Evolutionary conservation across 768 basidiomycete genomes (phyloP).

Genomic region (Obba rivulosa): DNA sequence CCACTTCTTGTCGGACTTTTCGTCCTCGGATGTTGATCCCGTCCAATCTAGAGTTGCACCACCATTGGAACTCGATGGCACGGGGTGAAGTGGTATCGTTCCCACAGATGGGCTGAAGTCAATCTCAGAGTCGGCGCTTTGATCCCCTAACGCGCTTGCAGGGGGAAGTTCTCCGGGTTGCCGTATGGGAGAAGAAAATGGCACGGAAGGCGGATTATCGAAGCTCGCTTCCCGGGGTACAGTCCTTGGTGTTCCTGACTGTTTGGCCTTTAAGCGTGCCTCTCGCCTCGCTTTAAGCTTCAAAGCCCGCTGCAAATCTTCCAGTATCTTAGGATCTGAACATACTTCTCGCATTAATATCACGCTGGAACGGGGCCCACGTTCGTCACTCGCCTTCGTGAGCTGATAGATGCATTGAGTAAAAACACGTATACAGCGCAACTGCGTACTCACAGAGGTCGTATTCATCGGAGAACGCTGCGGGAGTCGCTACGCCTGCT

Average conservation of each 20-base stretch:
- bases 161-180: constrained; percentile 6
- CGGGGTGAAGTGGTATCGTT: constrained; percentile 46
- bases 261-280: constrained; percentile 43
- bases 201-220: neutral
- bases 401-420: constrained; percentile 36
- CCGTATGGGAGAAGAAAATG: constrained; percentile 21
- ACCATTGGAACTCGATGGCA: constrained; percentile 64
- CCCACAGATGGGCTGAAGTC: constrained; percentile 69
- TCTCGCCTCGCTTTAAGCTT: constrained; percentile 71
- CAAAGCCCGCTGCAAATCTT: constrained; percentile 74
- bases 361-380: neutral
- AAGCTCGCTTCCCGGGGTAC: too few species aligned
- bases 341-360: constrained; percentile 2
- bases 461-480: constrained; percentile 66
- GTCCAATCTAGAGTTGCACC: constrained; percentile 74
- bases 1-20: constrained; percentile 59
- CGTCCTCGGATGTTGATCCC: constrained; percentile 48
- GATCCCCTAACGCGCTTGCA: neutral
- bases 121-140: constrained; percentile 39
- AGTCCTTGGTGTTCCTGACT: constrained; percentile 4
- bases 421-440: neutral
- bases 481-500: constrained; percentile 9
- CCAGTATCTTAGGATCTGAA: constrained; percentile 72
- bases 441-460: constrained; percentile 55
- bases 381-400: constrained; percentile 57